Base-by-base conservation (phyloP, 495 filamentous ascomycete species). In the Pyrenopolyporus hunteri region DNA sequence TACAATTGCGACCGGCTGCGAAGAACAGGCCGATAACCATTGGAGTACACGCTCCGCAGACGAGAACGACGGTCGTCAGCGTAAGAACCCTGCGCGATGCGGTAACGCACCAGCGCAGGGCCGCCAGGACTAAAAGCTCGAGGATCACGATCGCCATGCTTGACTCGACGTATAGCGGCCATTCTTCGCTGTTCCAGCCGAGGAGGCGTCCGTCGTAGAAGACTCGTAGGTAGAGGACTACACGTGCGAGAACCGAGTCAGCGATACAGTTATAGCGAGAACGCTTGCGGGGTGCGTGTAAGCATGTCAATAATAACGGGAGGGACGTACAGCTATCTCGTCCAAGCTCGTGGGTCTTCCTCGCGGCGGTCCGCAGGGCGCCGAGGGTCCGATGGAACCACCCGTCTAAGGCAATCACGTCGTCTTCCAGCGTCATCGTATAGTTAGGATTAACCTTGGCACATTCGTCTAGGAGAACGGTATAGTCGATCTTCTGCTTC, bases 181-280 rank as follows among this genome's bases (percentile, higher is more conserved):
- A 83, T 48, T 82, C 69, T 53, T 84, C 82, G 14, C 65, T 74
- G 52, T 83, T 83, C 82, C 81, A 85, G 8, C 82, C 81, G 6
- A 82, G 72, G 28, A 80, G 77, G 48, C 78, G 70, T 58, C 82
- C 81, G 11, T 80, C 82, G 57, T 82, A 83, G 69, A 85, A 85
- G 9, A 85, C 64, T 6, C 82, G 78, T 26, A 85, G 70, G 51
- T 83, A 84, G 3, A 85, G 66, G 13, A 72, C 73, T 69, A 22
- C 50, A 4, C 14, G 36, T 23, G 26, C 25, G 10, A 46, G 6
- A 36, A 17, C 13, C 0, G 17, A 2, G 25, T 61, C 49, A 57
- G 42, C 33, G 25, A 44, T 13, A 28, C 14, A 7, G 13, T 8
- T 25, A 31, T 6, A 20, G n/a, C n/a, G n/a, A n/a, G n/a, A n/a